Percentiles rank a stretch among this genome's conserved stretches.
phyloP scores from a whole-genome alignment of 129 eudicot species.

The Dittrichia graveolens region DNA sequence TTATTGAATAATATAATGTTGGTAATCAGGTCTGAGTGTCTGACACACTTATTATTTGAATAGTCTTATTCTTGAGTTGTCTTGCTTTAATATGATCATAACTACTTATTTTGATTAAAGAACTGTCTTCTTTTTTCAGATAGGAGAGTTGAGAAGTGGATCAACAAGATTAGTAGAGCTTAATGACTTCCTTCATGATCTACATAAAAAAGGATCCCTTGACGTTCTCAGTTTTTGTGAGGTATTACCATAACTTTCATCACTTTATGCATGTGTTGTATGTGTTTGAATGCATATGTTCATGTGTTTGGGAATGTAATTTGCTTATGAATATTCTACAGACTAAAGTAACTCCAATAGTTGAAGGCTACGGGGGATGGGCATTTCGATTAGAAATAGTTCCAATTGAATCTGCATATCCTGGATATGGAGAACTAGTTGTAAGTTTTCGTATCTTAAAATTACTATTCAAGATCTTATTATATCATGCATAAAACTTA shows the following conservation, averaged over 20 bases:
- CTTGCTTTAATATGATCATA: not conserved
- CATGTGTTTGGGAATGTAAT: conserved; percentile 23
- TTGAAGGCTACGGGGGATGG: conserved; percentile 99
- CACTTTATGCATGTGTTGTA: not conserved
- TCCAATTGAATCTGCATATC: conserved; percentile 94
- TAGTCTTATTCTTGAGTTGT: not conserved
- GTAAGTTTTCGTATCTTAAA: conserved; percentile 49
- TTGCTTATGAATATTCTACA: conserved; percentile 32
- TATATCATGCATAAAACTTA: not conserved
- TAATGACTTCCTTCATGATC: conserved; percentile 73
- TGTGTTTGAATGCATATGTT: conserved; percentile 13
- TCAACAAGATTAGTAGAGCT: conserved; percentile 83
- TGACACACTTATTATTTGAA: not conserved
- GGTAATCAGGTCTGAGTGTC: not conserved
- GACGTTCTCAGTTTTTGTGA: conserved; percentile 97
- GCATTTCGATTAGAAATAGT: conserved; percentile 95
- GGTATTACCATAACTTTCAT: conserved; percentile 45
- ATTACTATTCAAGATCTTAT: not conserved
- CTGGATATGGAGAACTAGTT: conserved; percentile 96
- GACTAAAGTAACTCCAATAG: conserved; percentile 99
- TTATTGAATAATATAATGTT: not conserved
- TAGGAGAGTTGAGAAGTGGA: conserved; percentile 96
- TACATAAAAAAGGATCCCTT: conserved; percentile 67
- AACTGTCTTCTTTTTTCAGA: conserved; percentile 42
- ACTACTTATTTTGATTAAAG: not conserved